Evolutionary conservation across 169 alveolate genomes (phyloP), one percentile per base, ranked within the genome.

Genomic region (Babesia sp.): DNA sequence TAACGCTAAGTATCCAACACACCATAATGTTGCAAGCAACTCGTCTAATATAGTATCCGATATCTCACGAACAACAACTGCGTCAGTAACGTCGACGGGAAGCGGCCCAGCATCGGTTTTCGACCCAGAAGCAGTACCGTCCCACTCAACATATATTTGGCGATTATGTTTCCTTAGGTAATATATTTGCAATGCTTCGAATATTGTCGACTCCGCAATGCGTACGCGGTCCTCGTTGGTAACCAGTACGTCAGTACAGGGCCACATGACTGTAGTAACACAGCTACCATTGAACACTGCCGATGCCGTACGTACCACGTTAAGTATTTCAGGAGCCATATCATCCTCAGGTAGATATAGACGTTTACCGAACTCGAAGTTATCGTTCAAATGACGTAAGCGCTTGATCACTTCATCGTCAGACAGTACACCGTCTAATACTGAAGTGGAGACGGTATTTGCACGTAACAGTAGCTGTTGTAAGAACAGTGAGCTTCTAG

Each of bases 11-110:
- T 29, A 58, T 1, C 55, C 55, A 2, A 72, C 7, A 33, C 71
- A 59, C 83, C 83, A 72, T 46, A 72, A 1, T 2, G 76, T 53
- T 12, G 64, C 33, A 24, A 39, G 8, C 16, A 72, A 3, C 74
- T 72, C 83, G 58, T 60, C 83, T 44, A 72, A 39, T 20, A 72
- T 61, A 28, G 68, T 56, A 51, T 72, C 83, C n/a, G 83, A 72
- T 22, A 72, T 41, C 54, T 72, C 83, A n/a, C 83, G 72, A 0
- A 72, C 11, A 12, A 59, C 48, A 33, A 28, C 58, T 11, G 66
- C 33, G 68, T 72, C 74, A 12, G 76, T 53, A 29, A 72, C 64
- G 66, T 72, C 83, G 3, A 72, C 24, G 3, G 71, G 57, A 34
- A 72, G 42, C 45, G 74, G 22, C n/a, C 83, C 83, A 6, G 22